A percentile compares a stretch with the other conserved stretches of the same genome.
phyloP scores from a whole-genome alignment of 2,329 filamentous ascomycete species.

The Stromatinia cepivora region DNA sequence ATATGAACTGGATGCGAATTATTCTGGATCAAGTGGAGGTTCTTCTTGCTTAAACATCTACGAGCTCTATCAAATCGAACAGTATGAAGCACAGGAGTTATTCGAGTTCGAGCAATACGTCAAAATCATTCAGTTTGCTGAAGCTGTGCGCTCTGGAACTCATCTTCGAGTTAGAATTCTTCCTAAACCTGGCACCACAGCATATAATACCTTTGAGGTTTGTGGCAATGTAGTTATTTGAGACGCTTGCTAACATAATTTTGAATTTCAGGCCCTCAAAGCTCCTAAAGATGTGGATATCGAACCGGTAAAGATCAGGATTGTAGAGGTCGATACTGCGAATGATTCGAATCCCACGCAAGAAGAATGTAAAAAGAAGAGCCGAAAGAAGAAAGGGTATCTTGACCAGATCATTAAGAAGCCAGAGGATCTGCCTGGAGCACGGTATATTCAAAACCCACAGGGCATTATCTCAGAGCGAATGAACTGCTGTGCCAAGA shows the following conservation, averaged over 20 bases:
- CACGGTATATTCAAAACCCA: background rate
- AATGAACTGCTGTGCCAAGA: background rate
- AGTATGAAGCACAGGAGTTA: background rate
- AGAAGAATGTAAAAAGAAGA: background rate
- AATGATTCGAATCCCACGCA: background rate
- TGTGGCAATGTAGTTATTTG: background rate
- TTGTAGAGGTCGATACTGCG: background rate
- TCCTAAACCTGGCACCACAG: background rate
- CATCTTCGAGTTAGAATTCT: constrained; percentile 11
- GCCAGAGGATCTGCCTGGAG: background rate
- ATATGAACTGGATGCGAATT: no score
- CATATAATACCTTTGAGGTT: background rate
- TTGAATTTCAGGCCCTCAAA: background rate
- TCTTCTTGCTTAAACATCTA: background rate
- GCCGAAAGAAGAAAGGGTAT: background rate
- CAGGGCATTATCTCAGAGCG: no score
- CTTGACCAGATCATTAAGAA: background rate
- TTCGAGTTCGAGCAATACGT: constrained; percentile 14
- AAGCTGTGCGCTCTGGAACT: constrained; percentile 10
- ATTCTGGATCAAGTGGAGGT: background rate
- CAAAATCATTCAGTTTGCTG: constrained; percentile 15
- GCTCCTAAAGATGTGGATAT: background rate
- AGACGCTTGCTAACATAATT: background rate
- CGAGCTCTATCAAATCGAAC: background rate
- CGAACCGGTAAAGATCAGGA: background rate